phyloP scores from a whole-genome alignment of 805 yeast genomes.

The Wickerhamiella kazuoi region DNA sequence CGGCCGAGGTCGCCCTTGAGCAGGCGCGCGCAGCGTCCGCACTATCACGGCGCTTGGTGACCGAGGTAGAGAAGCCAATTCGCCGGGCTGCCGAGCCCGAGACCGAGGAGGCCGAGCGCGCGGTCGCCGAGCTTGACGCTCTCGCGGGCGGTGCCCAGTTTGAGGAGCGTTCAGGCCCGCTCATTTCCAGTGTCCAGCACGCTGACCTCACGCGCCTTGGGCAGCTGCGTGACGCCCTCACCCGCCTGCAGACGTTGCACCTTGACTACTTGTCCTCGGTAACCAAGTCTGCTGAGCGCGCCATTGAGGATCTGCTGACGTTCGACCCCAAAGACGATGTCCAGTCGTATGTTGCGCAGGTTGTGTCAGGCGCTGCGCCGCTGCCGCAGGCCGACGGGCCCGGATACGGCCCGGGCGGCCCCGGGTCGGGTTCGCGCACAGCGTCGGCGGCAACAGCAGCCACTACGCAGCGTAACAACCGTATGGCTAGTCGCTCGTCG shows the following conservation, averaged over 20 bases:
- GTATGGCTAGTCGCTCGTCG: slow-evolving; percentile 9
- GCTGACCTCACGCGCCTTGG: slow-evolving; percentile 30
- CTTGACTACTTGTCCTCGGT: slow-evolving; percentile 34
- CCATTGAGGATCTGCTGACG: slow-evolving; percentile 46
- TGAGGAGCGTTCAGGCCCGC: neutral
- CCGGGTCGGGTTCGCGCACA: neutral
- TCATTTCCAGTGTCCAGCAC: slow-evolving; percentile 35
- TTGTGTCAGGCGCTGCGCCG: slow-evolving; percentile 15
- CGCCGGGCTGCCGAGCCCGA: slow-evolving; percentile 28
- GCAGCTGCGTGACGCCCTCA: slow-evolving; percentile 46
- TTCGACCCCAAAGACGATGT: slow-evolving; percentile 48
- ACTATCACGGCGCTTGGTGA: slow-evolving; percentile 23
- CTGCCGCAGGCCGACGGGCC: neutral
- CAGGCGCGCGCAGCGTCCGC: slow-evolving; percentile 18
- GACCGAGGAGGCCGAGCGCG: slow-evolving; percentile 6
- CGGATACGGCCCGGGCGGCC: neutral
- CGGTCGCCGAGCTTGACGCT: slow-evolving; percentile 1
- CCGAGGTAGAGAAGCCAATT: slow-evolving; percentile 23
- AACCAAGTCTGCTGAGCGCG: slow-evolving; percentile 38
- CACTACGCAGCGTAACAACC: neutral
- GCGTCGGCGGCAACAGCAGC: neutral
- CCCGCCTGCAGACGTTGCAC: slow-evolving; percentile 44
- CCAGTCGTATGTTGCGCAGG: slow-evolving; percentile 30
- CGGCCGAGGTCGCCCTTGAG: slow-evolving; percentile 16
- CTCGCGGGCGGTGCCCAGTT: slow-evolving; percentile 25